Base-by-base conservation (phyloP, 345 rosid genomes). In the Pugionium cornutum region DNA sequence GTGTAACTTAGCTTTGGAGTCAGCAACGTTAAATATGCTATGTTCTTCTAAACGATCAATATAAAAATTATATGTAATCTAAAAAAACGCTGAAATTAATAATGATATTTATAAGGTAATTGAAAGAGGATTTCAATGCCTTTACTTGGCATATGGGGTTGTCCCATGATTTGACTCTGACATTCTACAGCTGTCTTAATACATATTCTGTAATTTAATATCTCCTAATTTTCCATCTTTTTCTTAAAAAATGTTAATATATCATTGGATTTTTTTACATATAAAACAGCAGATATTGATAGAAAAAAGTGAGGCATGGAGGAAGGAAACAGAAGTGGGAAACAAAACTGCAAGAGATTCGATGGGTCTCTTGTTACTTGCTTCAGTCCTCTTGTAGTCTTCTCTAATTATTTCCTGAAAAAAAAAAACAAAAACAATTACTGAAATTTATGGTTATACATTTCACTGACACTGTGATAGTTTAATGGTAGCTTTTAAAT, bases 161-260 rank as follows among this genome's bases (percentile, higher is more conserved):
- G 81, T 77, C 76, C 78, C 83, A 69, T 77, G 85, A 83, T 75
- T 62, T 74, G 80, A 75, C 78, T 60, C 35, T 77, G 46, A 53
- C 53, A 69, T 70, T 43, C 64, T 55, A 54, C 68, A 75, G 74
- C 74, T 56, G 67, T 70, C 58, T 49, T 9, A 46, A 62, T 46
- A 9, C 47, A 27, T 37, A 56, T 52, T 62, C 32, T 66, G 58
- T 32, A 58, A 34, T 35, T 52, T 4, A 26, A 33, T 59, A 61
- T 58, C 54, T 44, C 27, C 51, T 34, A 33, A 49, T 57, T 56
- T 64, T 34, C 39, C 29, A 28, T 31, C n/a, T 55, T 29, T 28
- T 11, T 25, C 18, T 18, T 18, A 18, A 40, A 37, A 4, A 4
- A 37, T 37, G 8, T 37, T 1, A 4, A n/a, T 40, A 18, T 18